Evolutionary conservation across 805 yeast genomes (phyloP).

Genomic region (Starmerella kuoi): DNA sequence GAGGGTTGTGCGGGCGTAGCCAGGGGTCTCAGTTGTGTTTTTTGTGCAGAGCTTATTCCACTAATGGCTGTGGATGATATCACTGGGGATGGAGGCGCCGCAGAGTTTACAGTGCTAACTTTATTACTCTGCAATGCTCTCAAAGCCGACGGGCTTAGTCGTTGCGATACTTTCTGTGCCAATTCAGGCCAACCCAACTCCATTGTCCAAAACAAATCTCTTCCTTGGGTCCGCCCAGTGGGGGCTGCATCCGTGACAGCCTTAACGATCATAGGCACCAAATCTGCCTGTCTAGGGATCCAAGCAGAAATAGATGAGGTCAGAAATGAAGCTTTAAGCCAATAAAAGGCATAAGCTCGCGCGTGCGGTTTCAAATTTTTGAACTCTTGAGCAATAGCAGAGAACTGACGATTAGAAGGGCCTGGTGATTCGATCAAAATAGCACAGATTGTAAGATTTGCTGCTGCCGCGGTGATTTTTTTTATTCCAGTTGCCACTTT

Average conservation of each 20-base stretch:
- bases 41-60: background rate
- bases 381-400: slow-evolving; percentile 32
- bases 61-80: background rate
- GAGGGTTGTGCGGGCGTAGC: background rate
- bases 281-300: slow-evolving; percentile 9
- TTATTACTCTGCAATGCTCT: slow-evolving; percentile 5
- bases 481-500: slow-evolving; percentile 51
- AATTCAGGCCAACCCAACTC: slow-evolving; percentile 41
- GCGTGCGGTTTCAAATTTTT: slow-evolving; percentile 64
- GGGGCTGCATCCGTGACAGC: slow-evolving; percentile 73
- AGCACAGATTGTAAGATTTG: slow-evolving; percentile 33
- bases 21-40: background rate
- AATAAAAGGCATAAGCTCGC: slow-evolving; percentile 52
- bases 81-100: background rate
- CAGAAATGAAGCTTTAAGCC: slow-evolving; percentile 49
- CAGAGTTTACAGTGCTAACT: background rate
- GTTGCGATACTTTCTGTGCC: slow-evolving; percentile 34
- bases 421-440: slow-evolving; percentile 36
- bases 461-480: slow-evolving; percentile 46
- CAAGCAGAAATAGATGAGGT: background rate
- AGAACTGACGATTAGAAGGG: slow-evolving; percentile 9
- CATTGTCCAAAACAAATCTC: slow-evolving; percentile 63
- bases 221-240: slow-evolving; percentile 60
- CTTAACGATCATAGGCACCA: slow-evolving; percentile 42
- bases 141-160: slow-evolving; percentile 15